These are phyloP conservation scores for Hymenochaete sp. DNA, from an alignment of 1,284 basidiomycete genomes.

Conservation along the genomic window DNA sequence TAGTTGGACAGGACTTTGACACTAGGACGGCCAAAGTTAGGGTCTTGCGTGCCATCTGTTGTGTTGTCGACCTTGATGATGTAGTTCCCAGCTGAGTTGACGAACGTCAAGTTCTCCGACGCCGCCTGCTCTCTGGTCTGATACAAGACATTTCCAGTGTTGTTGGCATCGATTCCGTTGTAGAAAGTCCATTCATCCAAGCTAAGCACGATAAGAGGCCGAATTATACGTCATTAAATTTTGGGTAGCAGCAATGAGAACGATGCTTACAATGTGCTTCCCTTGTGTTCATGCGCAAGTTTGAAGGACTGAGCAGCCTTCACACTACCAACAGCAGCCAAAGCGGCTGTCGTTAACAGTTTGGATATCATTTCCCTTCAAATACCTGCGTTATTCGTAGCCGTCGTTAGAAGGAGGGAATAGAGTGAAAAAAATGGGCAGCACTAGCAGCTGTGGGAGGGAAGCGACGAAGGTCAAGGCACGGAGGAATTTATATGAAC, in stretches of 20 bases:
- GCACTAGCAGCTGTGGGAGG: too few relatives aligned
- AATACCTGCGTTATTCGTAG: too few relatives aligned
- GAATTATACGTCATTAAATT: neutral
- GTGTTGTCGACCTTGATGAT: constrained; percentile 21
- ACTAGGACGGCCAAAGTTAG: constrained; percentile 16
- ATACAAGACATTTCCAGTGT: constrained; percentile 17
- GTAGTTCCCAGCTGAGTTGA: constrained; percentile 18
- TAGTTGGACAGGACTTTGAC: constrained; percentile 14
- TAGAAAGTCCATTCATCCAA: constrained; percentile 18
- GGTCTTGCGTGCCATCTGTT: constrained; percentile 16
- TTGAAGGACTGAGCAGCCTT: constrained; percentile 8
- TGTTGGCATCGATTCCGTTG: constrained; percentile 16
- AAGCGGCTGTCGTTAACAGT: neutral
- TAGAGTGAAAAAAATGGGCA: too few relatives aligned
- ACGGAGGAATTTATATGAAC: too few relatives aligned
- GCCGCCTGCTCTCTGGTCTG: constrained; percentile 13
- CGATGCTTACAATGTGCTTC: constrained; percentile 9
- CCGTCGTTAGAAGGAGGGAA: too few relatives aligned
- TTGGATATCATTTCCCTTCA: too few relatives aligned
- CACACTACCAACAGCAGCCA: neutral
- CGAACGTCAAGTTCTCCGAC: constrained; percentile 15
- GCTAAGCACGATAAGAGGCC: constrained; percentile 1
- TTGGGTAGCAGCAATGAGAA: neutral
- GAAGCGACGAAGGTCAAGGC: too few relatives aligned
- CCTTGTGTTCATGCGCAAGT: constrained; percentile 9